Evolutionary conservation across 192 early-diverging fungal genomes (phyloP).

Genomic region (Dispira parvispora): DNA sequence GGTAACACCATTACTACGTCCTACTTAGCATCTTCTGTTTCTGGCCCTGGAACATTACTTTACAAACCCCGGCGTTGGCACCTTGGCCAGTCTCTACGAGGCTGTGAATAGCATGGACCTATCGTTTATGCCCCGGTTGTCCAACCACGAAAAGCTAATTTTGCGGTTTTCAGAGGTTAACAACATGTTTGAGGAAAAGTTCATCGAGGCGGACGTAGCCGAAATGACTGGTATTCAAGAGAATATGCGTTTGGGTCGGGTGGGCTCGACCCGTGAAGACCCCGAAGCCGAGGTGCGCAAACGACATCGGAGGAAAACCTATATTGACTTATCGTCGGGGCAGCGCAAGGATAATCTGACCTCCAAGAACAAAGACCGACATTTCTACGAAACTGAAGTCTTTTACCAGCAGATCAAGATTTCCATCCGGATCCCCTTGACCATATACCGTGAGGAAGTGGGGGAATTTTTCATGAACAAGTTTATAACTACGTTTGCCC

Average conservation of each 20-base stretch:
- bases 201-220: slow-evolving; percentile 22
- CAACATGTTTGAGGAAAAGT: slow-evolving; percentile 73
- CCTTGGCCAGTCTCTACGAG: slow-evolving; percentile 61
- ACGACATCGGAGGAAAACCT: slow-evolving; percentile 26
- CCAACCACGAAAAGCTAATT: slow-evolving; percentile 63
- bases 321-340: slow-evolving; percentile 27
- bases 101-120: slow-evolving; percentile 78
- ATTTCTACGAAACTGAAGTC: slow-evolving; percentile 71
- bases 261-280: slow-evolving; percentile 19
- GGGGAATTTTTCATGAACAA: slow-evolving; percentile 83
- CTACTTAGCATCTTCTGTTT: slow-evolving; percentile 36
- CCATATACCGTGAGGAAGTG: slow-evolving; percentile 74
- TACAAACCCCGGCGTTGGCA: slow-evolving; percentile 47
- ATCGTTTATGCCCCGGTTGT: slow-evolving; percentile 56
- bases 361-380: slow-evolving; percentile 65
- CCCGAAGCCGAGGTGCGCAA: slow-evolving; percentile 15
- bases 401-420: slow-evolving; percentile 72
- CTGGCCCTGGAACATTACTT: slow-evolving; percentile 89
- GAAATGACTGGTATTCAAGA: slow-evolving; percentile 9
- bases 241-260: slow-evolving; percentile 20
- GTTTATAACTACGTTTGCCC: slow-evolving; percentile 58
- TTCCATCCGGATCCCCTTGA: slow-evolving; percentile 74
- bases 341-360: slow-evolving; percentile 26
- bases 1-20: too few species aligned
- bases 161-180: slow-evolving; percentile 67